phyloP scores from a whole-genome alignment of 176 grass and related monocot genomes.

The Carex pumila region DNA sequence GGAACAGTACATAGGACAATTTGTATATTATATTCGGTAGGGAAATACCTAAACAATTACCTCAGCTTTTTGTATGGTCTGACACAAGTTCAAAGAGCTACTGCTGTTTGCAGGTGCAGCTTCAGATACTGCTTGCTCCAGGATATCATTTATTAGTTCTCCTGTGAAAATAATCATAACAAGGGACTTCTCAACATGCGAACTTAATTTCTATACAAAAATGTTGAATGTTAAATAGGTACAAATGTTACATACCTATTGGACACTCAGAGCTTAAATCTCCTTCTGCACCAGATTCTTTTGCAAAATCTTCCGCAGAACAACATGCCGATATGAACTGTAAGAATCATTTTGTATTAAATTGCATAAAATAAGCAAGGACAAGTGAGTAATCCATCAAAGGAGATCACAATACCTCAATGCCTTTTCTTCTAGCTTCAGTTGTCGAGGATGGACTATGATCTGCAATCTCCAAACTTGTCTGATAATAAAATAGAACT shows the following conservation, averaged over 20 bases:
- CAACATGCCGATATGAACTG: not conserved
- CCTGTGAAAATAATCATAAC: not conserved
- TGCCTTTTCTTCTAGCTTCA: not conserved
- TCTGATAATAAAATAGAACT: not conserved
- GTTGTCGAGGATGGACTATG: not conserved
- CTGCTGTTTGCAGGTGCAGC: not conserved
- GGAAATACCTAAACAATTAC: not conserved
- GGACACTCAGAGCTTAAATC: not conserved
- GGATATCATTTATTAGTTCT: not conserved
- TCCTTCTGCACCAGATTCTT: conserved; percentile 1
- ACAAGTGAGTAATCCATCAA: not conserved
- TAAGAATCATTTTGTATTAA: not conserved
- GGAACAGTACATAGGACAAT: not conserved
- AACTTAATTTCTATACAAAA: not conserved
- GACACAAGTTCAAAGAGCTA: not conserved
- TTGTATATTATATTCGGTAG: not conserved
- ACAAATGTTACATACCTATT: not conserved
- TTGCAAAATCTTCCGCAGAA: not conserved
- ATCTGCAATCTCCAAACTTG: not conserved
- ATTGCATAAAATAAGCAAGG: not conserved
- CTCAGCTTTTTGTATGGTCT: not conserved
- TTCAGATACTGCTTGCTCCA: not conserved
- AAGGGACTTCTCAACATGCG: not conserved
- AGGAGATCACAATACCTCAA: not conserved
- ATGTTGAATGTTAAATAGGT: not conserved